Evolutionary conservation across 1,284 basidiomycete species (phyloP).

Genomic region (Ustilago trichophora): DNA sequence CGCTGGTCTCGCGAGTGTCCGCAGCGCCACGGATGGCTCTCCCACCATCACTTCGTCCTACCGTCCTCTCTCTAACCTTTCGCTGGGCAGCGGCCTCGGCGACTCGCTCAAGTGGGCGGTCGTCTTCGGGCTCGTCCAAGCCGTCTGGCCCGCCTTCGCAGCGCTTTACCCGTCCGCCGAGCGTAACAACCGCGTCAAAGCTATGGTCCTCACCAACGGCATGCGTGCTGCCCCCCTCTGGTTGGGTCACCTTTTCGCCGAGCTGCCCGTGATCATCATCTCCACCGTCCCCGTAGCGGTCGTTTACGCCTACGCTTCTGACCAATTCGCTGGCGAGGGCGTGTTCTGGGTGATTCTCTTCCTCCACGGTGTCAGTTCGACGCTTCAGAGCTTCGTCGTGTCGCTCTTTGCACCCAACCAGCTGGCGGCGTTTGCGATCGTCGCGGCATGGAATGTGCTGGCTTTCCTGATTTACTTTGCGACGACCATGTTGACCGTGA

Average conservation of each 20-base stretch:
- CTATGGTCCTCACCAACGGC: slow-evolving; percentile 82
- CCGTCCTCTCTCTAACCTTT: slow-evolving; percentile 21
- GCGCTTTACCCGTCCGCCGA: slow-evolving; percentile 78
- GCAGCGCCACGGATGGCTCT: slow-evolving; percentile 4
- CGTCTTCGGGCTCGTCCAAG: slow-evolving; percentile 67
- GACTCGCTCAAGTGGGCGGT: slow-evolving; percentile 34
- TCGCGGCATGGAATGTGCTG: slow-evolving; percentile 79
- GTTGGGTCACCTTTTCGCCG: slow-evolving; percentile 81
- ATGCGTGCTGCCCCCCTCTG: slow-evolving; percentile 78
- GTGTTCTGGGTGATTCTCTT: slow-evolving; percentile 76
- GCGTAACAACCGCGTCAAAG: slow-evolving; percentile 75
- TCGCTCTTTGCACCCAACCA: slow-evolving; percentile 70
- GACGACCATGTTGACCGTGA: slow-evolving; percentile 75
- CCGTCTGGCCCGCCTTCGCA: slow-evolving; percentile 81
- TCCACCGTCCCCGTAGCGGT: slow-evolving; percentile 74
- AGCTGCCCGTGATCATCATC: slow-evolving; percentile 72
- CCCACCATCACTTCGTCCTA: slow-evolving; percentile 26
- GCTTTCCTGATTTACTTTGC: slow-evolving; percentile 75
- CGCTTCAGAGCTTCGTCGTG: slow-evolving; percentile 36
- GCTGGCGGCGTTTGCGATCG: slow-evolving; percentile 77
- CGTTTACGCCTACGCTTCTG: slow-evolving; percentile 72
- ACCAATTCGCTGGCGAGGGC: slow-evolving; percentile 75
- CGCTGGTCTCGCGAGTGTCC: slow-evolving; percentile 19
- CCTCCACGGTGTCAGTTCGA: slow-evolving; percentile 74
- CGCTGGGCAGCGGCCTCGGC: slow-evolving; percentile 35